Conservation (phyloP, 495 filamentous ascomycete species). For the Penicillium canescens region DNA sequence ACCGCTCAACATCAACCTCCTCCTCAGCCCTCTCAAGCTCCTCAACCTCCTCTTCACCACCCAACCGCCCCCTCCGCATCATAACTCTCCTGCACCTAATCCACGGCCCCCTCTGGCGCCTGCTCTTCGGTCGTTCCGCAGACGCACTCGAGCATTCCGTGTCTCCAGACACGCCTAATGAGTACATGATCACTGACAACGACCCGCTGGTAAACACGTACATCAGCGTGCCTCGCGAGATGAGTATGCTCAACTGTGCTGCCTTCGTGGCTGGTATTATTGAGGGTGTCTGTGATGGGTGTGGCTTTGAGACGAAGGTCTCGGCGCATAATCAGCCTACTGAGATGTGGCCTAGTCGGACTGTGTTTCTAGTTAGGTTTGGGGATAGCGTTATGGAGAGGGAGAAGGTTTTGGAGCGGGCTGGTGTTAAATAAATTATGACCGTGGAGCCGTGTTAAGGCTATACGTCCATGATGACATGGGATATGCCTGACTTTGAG, state of each 20-base stretch:
- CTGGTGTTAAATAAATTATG: slow-evolving; percentile 44
- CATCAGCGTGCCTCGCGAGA: slow-evolving; percentile 88
- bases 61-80: slow-evolving; percentile 81
- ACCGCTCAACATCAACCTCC: slow-evolving; percentile 56
- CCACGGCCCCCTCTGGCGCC: slow-evolving; percentile 83
- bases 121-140: slow-evolving; percentile 86
- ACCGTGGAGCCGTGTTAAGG: neutral
- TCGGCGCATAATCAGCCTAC: slow-evolving; percentile 85
- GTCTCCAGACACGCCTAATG: slow-evolving; percentile 76
- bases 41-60: slow-evolving; percentile 63
- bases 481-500: no score
- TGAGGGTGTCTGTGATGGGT: slow-evolving; percentile 92
- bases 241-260: slow-evolving; percentile 94
- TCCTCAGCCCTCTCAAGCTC: slow-evolving; percentile 82
- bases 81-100: slow-evolving; percentile 93
- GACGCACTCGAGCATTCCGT: slow-evolving; percentile 88
- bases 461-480: neutral
- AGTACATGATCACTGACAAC: slow-evolving; percentile 99
- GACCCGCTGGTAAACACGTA: slow-evolving; percentile 94
- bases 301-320: slow-evolving; percentile 83
- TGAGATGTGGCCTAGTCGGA: slow-evolving; percentile 91
- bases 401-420: slow-evolving; percentile 67
- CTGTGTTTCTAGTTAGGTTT: slow-evolving; percentile 93
- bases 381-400: slow-evolving; percentile 84
- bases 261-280: slow-evolving; percentile 94